Evolutionary conservation across 257 asterid species (phyloP), one percentile per base, ranked within the genome.

Genomic region (Solanum piurae): DNA sequence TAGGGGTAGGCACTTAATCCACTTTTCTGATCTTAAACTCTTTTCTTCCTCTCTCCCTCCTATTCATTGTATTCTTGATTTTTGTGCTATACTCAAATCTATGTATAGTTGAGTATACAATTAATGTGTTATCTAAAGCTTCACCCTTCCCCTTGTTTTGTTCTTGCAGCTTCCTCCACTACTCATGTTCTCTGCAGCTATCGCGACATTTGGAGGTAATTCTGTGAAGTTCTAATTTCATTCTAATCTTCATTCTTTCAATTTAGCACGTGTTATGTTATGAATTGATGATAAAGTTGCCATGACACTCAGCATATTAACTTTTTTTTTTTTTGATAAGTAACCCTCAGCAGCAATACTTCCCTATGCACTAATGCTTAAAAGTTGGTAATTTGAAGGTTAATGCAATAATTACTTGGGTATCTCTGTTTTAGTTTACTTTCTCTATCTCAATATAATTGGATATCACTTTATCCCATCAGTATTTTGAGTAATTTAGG

Each of bases 161-260:
- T 52, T 66, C 87, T 89, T 68, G 80, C 93, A 94, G 96, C 85
- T 95, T 89, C 98, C 98, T 66, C 93, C 97, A 80, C 93, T 95
- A 64, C 89, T 95, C 31, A 89, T 93, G 90, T 95, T 92, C 89
- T 91, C 99, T 72, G 97, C 97, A n/a, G 95, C 98, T 86, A 92
- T 98, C 91, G 95, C 98, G 79, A 94, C 94, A 80, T 94, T 95
- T 94, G 98, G 99, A 91, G 99, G 99, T 95, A 92, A 83, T 91
- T 79, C 73, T 87, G 9, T 25, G 60, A 76, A 76, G 83, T 76
- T 76, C 29, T n/a, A 29, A 44, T 55, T 69, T 9, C 87, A 25
- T 38, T 66, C 27, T 66, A n/a, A 25, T 62, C 49, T 62, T 52
- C 72, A 34, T 42, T 85, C 76, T 38, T 64, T 36, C 82, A 36